phyloP scores from a whole-genome alignment of 73 alveolate species.

The Diophrys appendiculata region DNA sequence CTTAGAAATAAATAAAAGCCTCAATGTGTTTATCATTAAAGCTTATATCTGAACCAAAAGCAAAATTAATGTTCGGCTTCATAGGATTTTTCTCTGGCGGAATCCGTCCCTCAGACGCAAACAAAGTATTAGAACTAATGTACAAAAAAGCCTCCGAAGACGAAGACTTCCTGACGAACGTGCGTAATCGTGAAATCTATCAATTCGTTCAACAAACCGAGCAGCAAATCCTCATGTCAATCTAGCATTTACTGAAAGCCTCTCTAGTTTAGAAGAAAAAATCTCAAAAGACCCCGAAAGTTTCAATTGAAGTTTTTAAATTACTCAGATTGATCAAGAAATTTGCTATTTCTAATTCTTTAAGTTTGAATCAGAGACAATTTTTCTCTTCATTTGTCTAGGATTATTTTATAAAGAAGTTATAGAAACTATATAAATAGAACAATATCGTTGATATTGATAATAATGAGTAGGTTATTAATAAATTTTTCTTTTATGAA shows the following conservation, averaged over 20 bases:
- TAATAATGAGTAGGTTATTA: neutral
- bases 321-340: neutral
- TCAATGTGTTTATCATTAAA: neutral
- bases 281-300: neutral
- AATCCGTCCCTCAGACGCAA: constrained; percentile 11
- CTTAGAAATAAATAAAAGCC: neutral
- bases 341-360: neutral
- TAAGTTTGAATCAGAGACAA: neutral
- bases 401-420: neutral
- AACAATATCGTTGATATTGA: neutral
- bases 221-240: neutral
- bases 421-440: neutral
- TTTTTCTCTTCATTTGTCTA: neutral
- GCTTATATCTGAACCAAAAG: neutral
- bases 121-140: neutral
- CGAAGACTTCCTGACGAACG: neutral
- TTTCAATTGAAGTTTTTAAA: neutral
- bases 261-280: neutral
- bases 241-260: neutral
- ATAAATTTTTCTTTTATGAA: neutral
- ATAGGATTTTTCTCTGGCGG: constrained; percentile 32
- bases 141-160: neutral
- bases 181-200: neutral
- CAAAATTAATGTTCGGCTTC: constrained; percentile 4
- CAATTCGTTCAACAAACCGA: neutral